Base-by-base conservation (phyloP, 2,329 filamentous ascomycete species). In the Colletotrichum sp. region DNA sequence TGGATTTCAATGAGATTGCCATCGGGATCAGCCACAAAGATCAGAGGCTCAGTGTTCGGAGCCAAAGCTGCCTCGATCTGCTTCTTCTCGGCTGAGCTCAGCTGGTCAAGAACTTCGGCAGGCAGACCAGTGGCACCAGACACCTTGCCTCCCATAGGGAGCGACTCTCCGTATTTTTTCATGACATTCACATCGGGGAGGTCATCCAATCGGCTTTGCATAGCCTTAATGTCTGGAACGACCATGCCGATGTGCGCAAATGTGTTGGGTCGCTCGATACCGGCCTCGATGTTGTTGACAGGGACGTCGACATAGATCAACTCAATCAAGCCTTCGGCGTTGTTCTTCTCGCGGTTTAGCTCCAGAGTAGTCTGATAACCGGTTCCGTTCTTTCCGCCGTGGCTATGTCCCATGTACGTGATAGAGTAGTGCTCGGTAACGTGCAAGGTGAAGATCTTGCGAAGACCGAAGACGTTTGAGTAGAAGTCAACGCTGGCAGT, bases 381-480 rank as follows among this genome's bases (percentile, higher is more conserved):
- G 6, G 82, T 84, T 26, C 85, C 85, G 76, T 85, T 86, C 59
- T 80, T 79, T n/a, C 85, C 84, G 68, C 83, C 85, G 55, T 83
- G 82, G 32, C 80, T 78, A 72, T 85, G 82, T 52, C 80, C 83
- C 78, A 86, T 80, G 78, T 86, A 86, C 57, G 81, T 82, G 74
- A 85, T 78, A 28, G 80, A 80, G 67, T 80, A 83, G 39, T 80
- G 77, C 13, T 79, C 72, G 8, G 81, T 80, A 13, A 82, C 67
- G 34, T 82, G 77, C n/a, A 82, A 65, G 30, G 83, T 84, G 79
- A 85, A 84, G 32, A 85, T 75, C 36, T 83, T 79, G 26, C 84
- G 82, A 78, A 85, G 82, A 44, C 84, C 84, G 57, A 86, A 80
- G 30, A 83, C 78, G 6, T 78, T 70, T 24, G 78, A 78, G 79